Base-by-base conservation (phyloP, 2,329 filamentous ascomycete species). In the Calonectria multiphialidica region DNA sequence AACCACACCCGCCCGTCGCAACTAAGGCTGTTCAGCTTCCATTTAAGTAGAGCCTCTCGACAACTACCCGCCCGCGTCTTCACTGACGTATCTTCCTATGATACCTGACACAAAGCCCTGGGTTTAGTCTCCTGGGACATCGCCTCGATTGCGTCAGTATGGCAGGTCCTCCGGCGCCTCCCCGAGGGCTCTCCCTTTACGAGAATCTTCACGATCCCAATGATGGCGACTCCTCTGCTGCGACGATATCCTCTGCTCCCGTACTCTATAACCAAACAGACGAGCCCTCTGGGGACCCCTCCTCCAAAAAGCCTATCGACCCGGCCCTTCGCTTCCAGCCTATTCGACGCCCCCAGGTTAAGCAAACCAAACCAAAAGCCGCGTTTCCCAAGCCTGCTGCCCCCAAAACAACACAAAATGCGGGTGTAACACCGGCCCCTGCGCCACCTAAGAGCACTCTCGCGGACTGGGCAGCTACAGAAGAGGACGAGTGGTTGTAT, bases 401-500 rank as follows among this genome's bases (percentile, higher is more conserved):
- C 37, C 61, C 83, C 18, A 80, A 81, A 30, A 47, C 87, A 33
- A 75, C 83, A 4, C 42, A 86, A 33, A 71, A 81, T 35, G 71
- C 81, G n/a, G 9, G 80, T 6, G 68, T 79, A n/a, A 49, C 81
- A 40, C 73, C 83, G 21, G 79, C 84, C 47, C 78, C 84, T n/a
- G 57, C 72, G 28, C 86, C 87, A 12, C 83, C 87, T 8, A 96
- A 94, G 81, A 93, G 86, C 71, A 94, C 91, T 0, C 87, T 97
- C 50, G 94, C 94, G 47, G 95, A 98, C 83, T 98, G 95, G 94
- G 90, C 92, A 1, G 90, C 90, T 3, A 91, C 90, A 1, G 92
- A 91, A 61, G 93, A 95, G n/a, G 95, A 98, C 76, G 94, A 98
- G 68, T 95, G 95, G 74, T 90, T 92, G 73, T 95, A 95, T 81